Conservation (phyloP, 495 filamentous ascomycete species). For the Penicillium salamii region DNA sequence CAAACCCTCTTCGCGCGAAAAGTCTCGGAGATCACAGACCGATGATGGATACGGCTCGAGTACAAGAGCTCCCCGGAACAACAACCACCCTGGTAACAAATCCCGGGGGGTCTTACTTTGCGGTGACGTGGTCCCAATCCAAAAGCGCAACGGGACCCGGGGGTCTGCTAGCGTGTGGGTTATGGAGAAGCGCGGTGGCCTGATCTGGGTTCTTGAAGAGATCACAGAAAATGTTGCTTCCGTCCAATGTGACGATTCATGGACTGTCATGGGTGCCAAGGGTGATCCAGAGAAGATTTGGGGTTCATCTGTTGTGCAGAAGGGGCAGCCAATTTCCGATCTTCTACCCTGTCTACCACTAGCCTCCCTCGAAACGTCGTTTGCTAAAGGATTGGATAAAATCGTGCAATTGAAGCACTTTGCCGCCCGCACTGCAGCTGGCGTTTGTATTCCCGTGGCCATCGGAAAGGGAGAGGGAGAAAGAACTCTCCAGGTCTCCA, state of each 20-base stretch:
- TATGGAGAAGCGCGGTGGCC: conserved; percentile 88
- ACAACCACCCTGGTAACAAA: conserved; percentile 63
- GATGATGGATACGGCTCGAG: conserved; percentile 73
- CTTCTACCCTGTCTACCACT: conserved; percentile 81
- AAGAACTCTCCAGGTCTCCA: conserved; percentile 74
- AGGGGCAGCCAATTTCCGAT: conserved; percentile 67
- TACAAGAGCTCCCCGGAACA: conserved; percentile 46
- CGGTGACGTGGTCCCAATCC: conserved; percentile 94
- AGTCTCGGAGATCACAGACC: conserved; percentile 61
- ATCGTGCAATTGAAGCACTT: conserved; percentile 72
- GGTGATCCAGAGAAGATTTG: conserved; percentile 77
- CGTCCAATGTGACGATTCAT: conserved; percentile 69
- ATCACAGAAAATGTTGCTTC: conserved; percentile 90
- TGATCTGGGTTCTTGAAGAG: conserved; percentile 98
- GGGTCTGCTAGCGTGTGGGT: conserved; percentile 97
- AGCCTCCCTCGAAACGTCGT: conserved; percentile 57
- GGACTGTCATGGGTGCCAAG: conserved; percentile 60
- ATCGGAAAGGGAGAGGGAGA: conserved; percentile 65
- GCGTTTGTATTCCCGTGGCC: conserved; percentile 74
- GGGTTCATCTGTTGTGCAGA: conserved; percentile 63
- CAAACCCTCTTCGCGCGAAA: conserved; percentile 78
- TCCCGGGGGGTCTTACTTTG: conserved; percentile 91
- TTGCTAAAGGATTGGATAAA: conserved; percentile 65
- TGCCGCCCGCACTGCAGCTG: conserved; percentile 70
- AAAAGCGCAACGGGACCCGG: conserved; percentile 86